Conservation (phyloP, 169 alveolate genomes). For the Ichthyophthirius multifiliis region DNA sequence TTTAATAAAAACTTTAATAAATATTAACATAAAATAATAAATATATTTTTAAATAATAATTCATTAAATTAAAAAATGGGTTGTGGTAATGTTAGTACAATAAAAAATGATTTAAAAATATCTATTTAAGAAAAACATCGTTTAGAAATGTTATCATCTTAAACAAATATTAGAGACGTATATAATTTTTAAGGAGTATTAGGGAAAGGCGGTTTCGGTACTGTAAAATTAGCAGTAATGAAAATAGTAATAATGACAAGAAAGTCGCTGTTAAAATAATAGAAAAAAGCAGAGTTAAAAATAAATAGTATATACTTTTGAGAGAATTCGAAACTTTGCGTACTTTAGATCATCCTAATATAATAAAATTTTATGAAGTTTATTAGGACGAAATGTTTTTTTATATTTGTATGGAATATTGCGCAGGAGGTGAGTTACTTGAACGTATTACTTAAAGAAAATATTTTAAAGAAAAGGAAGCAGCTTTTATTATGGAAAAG, state of each 20-base stretch:
- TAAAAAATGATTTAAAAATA: not conserved
- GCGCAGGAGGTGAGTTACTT: slow-evolving; percentile 77
- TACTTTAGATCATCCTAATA: slow-evolving; percentile 56
- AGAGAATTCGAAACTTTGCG: slow-evolving; percentile 40
- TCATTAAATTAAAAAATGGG: not conserved
- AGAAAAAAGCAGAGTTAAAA: slow-evolving; percentile 23
- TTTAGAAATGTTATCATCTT: not conserved
- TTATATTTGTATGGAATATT: slow-evolving; percentile 73
- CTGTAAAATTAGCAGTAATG: not conserved
- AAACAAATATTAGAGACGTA: not conserved
- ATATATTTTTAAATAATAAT: no score
- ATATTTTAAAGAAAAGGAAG: slow-evolving; percentile 14
- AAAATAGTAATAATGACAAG: slow-evolving; percentile 2
- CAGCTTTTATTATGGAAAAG: not conserved
- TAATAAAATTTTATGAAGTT: slow-evolving; percentile 63
- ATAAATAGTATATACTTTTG: slow-evolving; percentile 8
- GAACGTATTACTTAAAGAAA: slow-evolving; percentile 49
- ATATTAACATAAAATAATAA: no score
- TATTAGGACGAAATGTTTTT: slow-evolving; percentile 50
- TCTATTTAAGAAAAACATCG: not conserved
- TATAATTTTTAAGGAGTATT: not conserved
- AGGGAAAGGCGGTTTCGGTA: slow-evolving; percentile 21
- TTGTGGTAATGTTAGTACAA: not conserved
- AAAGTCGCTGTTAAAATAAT: slow-evolving; percentile 28
- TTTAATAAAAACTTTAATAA: no score